A percentile compares a stretch with the other conserved stretches of the same genome.
Conservation (phyloP, 169 alveolate species). For the Cryptosporidium sp. region DNA sequence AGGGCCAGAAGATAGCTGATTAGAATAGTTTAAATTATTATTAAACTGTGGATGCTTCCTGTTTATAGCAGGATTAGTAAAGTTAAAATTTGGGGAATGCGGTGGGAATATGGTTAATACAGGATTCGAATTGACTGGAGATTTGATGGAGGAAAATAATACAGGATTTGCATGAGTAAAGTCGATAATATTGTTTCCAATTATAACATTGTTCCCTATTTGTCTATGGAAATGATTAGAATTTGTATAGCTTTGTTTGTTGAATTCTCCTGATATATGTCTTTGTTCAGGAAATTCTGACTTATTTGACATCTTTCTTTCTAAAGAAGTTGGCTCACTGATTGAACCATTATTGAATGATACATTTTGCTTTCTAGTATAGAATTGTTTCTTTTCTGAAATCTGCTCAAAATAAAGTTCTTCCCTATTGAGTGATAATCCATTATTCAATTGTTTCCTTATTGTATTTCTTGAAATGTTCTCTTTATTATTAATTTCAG, state of each 20-base stretch:
- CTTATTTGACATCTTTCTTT: neutral
- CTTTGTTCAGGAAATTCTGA: neutral
- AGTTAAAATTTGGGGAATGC: slow-evolving; percentile 1
- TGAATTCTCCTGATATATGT: neutral
- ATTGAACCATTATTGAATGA: slow-evolving; percentile 36
- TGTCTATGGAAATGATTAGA: neutral
- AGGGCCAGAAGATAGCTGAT: neutral
- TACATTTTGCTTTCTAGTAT: slow-evolving; percentile 32
- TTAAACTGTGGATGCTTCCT: neutral
- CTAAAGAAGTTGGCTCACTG: neutral
- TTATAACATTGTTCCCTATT: slow-evolving; percentile 5
- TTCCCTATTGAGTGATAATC: slow-evolving; percentile 13
- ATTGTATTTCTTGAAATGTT: neutral
- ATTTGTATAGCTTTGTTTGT: neutral
- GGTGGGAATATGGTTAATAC: neutral
- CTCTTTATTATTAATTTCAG: slow-evolving; percentile 1
- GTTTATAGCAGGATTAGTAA: neutral
- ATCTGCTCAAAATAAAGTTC: slow-evolving; percentile 10
- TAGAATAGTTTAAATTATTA: neutral
- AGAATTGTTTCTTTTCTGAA: slow-evolving; percentile 20
- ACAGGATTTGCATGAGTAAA: slow-evolving; percentile 29
- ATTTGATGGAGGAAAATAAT: neutral
- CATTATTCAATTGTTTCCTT: slow-evolving; percentile 1
- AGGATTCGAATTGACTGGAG: slow-evolving; percentile 10
- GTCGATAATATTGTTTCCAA: slow-evolving; percentile 4